Percentiles rank a stretch among this genome's conserved stretches.
phyloP scores from a whole-genome alignment of 768 basidiomycete species.

The Trametes coccinea region DNA sequence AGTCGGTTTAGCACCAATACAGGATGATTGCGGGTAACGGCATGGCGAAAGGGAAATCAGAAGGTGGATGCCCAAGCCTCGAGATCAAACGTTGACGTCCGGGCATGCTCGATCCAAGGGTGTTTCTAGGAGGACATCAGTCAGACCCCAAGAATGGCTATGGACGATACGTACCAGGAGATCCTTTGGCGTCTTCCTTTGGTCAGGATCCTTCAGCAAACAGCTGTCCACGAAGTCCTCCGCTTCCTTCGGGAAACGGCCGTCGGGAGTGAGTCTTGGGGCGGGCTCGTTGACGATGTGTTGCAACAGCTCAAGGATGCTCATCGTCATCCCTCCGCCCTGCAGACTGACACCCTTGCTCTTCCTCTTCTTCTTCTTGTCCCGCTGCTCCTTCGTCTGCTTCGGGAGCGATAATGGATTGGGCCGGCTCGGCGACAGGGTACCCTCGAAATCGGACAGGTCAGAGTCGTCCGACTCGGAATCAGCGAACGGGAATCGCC shows the following conservation, averaged over 20 bases:
- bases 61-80: slow-evolving; percentile 81
- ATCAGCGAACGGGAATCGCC: slow-evolving; percentile 95
- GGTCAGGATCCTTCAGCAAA: slow-evolving; percentile 85
- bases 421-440: slow-evolving; percentile 72
- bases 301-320: slow-evolving; percentile 93
- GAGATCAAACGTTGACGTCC: slow-evolving; percentile 63
- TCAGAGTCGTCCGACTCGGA: slow-evolving; percentile 76
- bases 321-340: slow-evolving; percentile 97
- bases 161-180: slow-evolving; percentile 57
- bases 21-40: background rate
- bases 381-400: slow-evolving; percentile 37
- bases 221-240: slow-evolving; percentile 89
- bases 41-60: slow-evolving; percentile 37
- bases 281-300: slow-evolving; percentile 99
- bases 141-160: slow-evolving; percentile 7
- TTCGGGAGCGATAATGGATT: slow-evolving; percentile 41
- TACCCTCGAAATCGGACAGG: slow-evolving; percentile 76
- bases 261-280: slow-evolving; percentile 77
- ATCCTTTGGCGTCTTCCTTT: slow-evolving; percentile 84
- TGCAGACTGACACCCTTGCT: slow-evolving; percentile 91
- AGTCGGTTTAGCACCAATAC: background rate
- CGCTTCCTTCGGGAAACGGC: slow-evolving; percentile 69
- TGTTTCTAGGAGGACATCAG: slow-evolving; percentile 51
- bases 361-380: slow-evolving; percentile 81
- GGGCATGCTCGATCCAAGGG: slow-evolving; percentile 70